A percentile compares a stretch with the other conserved stretches of the same genome.
Conservation (phyloP, 2,329 filamentous ascomycete genomes). For the Cercospora beticola region DNA sequence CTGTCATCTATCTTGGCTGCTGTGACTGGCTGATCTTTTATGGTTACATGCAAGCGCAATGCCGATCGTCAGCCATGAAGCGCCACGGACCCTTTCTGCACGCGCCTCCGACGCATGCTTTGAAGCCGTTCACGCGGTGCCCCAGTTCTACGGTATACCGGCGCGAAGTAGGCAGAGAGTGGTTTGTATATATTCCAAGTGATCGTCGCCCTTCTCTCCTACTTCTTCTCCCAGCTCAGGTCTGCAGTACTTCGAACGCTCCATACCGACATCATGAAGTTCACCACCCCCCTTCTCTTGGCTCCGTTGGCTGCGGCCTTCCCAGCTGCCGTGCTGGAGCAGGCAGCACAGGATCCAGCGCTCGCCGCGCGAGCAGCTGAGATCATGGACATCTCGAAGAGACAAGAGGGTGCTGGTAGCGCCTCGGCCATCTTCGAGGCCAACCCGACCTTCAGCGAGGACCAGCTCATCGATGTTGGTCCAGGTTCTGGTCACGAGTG, state of each 20-base stretch:
- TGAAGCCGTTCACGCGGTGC: background rate
- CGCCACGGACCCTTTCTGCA: background rate
- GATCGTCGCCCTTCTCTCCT: background rate
- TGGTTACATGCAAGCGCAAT: conserved; percentile 12
- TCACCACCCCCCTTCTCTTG: conserved; percentile 5
- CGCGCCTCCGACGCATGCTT: conserved; percentile 3
- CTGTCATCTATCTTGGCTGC: background rate
- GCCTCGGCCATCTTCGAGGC: conserved; percentile 29
- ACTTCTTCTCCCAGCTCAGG: background rate
- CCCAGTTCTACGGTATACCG: background rate
- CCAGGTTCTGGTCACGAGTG: conserved; percentile 32
- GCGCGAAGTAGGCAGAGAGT: background rate
- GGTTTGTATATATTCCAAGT: background rate
- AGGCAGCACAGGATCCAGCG: conserved; percentile 13
- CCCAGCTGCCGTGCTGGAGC: conserved; percentile 17
- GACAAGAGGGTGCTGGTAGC: conserved; percentile 26
- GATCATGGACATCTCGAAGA: conserved; percentile 22
- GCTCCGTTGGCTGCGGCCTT: conserved; percentile 20
- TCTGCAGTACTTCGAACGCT: background rate
- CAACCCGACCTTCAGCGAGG: conserved; percentile 32
- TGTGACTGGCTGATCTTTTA: background rate
- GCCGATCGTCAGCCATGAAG: background rate
- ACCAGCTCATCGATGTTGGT: conserved; percentile 33
- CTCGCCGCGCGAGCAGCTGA: conserved; percentile 16
- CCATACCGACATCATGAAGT: conserved; percentile 13